Base-by-base conservation (phyloP, 148 eudicot genomes). In the Vaccinium myrtillus region DNA sequence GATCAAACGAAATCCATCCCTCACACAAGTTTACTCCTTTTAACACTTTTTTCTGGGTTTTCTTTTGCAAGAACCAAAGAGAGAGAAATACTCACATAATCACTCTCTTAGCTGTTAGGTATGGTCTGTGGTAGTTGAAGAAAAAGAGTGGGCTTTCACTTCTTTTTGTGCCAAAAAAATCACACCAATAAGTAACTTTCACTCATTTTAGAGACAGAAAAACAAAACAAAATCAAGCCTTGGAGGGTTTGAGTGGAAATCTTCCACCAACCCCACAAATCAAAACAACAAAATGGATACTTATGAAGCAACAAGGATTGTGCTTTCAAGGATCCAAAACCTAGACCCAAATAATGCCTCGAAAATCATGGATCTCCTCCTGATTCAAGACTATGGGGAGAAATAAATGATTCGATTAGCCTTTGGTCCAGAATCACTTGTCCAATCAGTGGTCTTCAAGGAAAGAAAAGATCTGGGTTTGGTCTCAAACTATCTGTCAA, bases 351-450 rank as follows among this genome's bases (percentile, higher is more conserved):
- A 94, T 82, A 92, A 94, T 75, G 99, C 99, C 8, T 93, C 97
- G 0, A 94, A 93, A 79, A 93, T 96, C 82, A 96, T 94, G 95
- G 99, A 98, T 9, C 74, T 92, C 10, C 88, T 96, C 49, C 87
- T 94, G 8, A 91, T 96, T 50, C 97, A 94, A 92, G 99, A 94
- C 83, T 94, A 94, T 85, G 97, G 98, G 3, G 99, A 96, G 87
- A 96, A 96, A 50, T 98, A 94, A 82, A 96, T 96, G 98, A 93
- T 94, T 79, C 87, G 99, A 21, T 84, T 96, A 80, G 99, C 99
- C 84, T 36, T 36, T 36, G 39, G 39, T 36, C 3, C 98, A 4
- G 97, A 96, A 83, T 84, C 91, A 55, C 82, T 92, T 0, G 77
- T 96, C 15, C 93, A 36, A 36, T 36, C 39, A 36, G 89, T 93